A percentile compares a stretch with the other conserved stretches of the same genome.
Conservation (phyloP, 441 rosid species). For the Jatropha multifida region DNA sequence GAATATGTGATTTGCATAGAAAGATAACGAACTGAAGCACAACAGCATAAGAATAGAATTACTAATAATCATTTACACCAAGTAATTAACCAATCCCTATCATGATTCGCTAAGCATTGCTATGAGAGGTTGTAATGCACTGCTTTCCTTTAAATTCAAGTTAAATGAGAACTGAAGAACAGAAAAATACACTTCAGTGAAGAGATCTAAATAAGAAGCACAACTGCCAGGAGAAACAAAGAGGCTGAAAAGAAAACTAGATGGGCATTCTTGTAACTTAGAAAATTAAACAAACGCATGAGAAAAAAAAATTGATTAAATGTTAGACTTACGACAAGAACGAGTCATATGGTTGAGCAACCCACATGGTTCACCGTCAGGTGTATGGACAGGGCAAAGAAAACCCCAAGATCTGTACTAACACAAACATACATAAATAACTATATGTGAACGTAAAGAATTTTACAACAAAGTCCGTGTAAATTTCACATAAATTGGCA, state of each 20-base stretch:
- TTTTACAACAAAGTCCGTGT: neutral
- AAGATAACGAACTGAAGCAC: neutral
- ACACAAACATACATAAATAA: slow-evolving; percentile 7
- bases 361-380: slow-evolving; percentile 99
- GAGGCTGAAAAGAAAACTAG: neutral
- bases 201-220: neutral
- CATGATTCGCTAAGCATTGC: neutral
- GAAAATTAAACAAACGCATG: neutral
- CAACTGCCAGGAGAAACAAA: neutral
- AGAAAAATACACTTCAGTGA: neutral
- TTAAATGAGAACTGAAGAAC: neutral
- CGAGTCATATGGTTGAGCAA: slow-evolving; percentile 93
- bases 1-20: neutral
- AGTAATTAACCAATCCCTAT: neutral
- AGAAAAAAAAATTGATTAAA: neutral
- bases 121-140: neutral
- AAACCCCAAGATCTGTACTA: slow-evolving; percentile 93
- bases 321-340: slow-evolving; percentile 65
- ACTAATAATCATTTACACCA: neutral
- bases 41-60: neutral
- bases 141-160: neutral
- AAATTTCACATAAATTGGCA: slow-evolving; percentile 15
- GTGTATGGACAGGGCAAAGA: slow-evolving; percentile 99
- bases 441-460: neutral
- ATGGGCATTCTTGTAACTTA: neutral